Percentiles rank a stretch among this genome's conserved stretches.
These are phyloP conservation scores for Neurospora sp. DNA, from an alignment of 2,329 filamentous ascomycete species.

Conservation along the genomic window DNA sequence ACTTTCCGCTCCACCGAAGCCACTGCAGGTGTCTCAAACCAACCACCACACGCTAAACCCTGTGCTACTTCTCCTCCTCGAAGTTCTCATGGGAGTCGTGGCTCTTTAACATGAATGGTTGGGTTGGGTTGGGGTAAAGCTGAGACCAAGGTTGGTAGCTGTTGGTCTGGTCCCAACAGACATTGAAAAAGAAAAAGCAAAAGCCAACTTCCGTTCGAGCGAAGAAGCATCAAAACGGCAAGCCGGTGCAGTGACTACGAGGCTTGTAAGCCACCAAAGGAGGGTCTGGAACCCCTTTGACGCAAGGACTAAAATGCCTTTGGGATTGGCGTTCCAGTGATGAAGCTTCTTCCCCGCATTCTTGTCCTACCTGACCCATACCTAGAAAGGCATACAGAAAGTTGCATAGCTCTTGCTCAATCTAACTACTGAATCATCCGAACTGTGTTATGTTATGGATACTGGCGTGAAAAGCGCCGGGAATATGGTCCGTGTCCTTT, in stretches of 20 bases:
- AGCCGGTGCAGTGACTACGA: not conserved
- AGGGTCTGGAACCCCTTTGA: not conserved
- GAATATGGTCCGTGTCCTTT: not conserved
- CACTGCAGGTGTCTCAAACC: not conserved
- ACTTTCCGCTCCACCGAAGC: not conserved
- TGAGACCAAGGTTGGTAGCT: not conserved
- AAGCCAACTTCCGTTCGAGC: conserved; percentile 8
- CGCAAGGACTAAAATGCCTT: not conserved
- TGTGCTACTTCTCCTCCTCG: not conserved
- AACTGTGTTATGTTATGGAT: not conserved
- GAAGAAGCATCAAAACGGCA: conserved; percentile 3
- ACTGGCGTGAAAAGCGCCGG: not conserved
- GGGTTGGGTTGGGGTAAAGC: not conserved
- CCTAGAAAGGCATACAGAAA: not conserved
- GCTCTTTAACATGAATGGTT: not conserved
- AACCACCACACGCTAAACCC: not conserved
- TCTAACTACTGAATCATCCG: not conserved
- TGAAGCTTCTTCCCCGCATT: not conserved
- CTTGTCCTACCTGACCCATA: not conserved
- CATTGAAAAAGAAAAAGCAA: not conserved
- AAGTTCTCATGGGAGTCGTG: not conserved
- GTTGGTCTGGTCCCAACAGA: not conserved
- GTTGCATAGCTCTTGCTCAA: not conserved
- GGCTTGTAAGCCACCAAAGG: not conserved
- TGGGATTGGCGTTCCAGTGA: not conserved